Conservation (phyloP, 768 basidiomycete species). For the Suillus clintonianus region DNA sequence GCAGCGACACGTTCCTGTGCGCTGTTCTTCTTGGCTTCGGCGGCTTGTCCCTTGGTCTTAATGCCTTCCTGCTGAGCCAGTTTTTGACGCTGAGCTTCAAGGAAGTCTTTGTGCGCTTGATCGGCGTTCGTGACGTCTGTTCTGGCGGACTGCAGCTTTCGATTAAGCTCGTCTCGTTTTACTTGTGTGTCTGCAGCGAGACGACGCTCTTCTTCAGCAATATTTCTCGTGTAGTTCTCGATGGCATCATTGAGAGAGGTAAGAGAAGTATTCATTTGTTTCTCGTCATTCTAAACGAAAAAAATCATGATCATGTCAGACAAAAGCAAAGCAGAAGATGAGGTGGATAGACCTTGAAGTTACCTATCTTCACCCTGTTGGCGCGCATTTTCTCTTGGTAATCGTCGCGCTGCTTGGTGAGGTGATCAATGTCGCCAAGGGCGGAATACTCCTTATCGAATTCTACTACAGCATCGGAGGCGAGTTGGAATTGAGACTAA, state of each 20-base stretch:
- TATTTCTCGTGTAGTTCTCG: constrained; percentile 41
- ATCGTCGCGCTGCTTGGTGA: constrained; percentile 39
- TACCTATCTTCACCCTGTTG: constrained; percentile 45
- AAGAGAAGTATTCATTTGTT: constrained; percentile 47
- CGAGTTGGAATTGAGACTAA: constrained; percentile 36
- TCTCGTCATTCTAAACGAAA: constrained; percentile 48
- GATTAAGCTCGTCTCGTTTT: constrained; percentile 59
- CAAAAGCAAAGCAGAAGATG: neutral
- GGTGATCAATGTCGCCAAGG: constrained; percentile 49
- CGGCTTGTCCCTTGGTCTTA: constrained; percentile 37
- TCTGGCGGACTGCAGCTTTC: constrained; percentile 50
- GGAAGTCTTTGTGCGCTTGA: constrained; percentile 27
- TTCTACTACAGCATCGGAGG: constrained; percentile 36
- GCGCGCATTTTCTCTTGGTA: constrained; percentile 42
- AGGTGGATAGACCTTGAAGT: constrained; percentile 44
- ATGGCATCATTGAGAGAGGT: constrained; percentile 35
- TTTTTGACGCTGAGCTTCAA: constrained; percentile 35
- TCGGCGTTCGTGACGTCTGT: constrained; percentile 42
- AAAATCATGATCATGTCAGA: neutral
- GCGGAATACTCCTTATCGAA: constrained; percentile 41
- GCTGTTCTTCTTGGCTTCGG: constrained; percentile 32
- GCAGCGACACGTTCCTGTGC: constrained; percentile 46
- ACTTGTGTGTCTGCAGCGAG: constrained; percentile 59
- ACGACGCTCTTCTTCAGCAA: constrained; percentile 54
- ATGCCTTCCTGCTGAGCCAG: constrained; percentile 30